Evolutionary conservation across 306 rosid species (phyloP).

Genomic region (Dryas alaskensis): DNA sequence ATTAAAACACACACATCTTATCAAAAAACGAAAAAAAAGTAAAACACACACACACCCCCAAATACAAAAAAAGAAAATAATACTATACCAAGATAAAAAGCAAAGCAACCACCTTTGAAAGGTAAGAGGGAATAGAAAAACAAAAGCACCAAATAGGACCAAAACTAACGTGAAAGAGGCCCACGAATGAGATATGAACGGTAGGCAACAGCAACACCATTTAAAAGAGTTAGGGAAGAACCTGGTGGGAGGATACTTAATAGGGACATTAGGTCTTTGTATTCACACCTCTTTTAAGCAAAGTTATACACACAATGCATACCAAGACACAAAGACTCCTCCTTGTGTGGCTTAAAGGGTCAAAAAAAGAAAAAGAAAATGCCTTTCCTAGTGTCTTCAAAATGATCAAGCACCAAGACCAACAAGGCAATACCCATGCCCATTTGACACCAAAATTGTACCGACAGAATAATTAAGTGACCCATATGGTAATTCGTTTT

Average conservation of each 20-base stretch:
- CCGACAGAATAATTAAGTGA: conserved; percentile 38
- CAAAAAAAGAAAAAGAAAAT: not conserved
- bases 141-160: conserved; percentile 32
- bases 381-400: not conserved
- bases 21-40: not conserved
- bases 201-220: conserved; percentile 20
- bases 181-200: conserved; percentile 39
- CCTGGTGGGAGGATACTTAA: conserved; percentile 8
- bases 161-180: conserved; percentile 37
- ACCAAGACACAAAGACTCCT: conserved; percentile 11
- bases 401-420: conserved; percentile 19
- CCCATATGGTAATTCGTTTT: conserved; percentile 32
- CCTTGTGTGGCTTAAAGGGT: not conserved
- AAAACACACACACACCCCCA: not conserved
- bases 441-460: conserved; percentile 27
- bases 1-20: not conserved
- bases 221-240: conserved; percentile 21
- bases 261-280: conserved; percentile 35
- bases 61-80: not conserved
- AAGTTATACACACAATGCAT: conserved; percentile 29
- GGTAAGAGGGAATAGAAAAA: conserved; percentile 17
- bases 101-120: conserved; percentile 37
- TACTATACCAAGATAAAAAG: conserved; percentile 9
- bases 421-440: not conserved
- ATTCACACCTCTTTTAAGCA: conserved; percentile 52